Evolutionary conservation across 2,329 filamentous ascomycete genomes (phyloP), one percentile per base, ranked within the genome.

Genomic region (Trichophyton benhamiae): DNA sequence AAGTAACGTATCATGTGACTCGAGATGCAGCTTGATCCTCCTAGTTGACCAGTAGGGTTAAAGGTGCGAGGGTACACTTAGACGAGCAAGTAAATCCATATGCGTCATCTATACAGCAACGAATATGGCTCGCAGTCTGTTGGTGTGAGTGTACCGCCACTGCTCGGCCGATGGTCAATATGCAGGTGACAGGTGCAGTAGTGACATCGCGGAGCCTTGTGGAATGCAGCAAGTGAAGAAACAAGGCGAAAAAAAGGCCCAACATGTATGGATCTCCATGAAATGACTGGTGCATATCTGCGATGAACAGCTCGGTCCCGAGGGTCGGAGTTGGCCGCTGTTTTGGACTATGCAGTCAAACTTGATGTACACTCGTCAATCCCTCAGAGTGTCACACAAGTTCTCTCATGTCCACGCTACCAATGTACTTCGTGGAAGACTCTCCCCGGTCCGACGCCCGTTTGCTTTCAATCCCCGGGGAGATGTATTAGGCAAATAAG

Each of bases 21-120:
- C 13, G 30, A 36, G 15, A 11, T 55, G 49, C 49, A 55, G 49
- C 27, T 49, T 7, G 46, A 30, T 49, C 46, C 6, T 49, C 46
- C 17, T 55, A 27, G 8, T 36, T 7, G 15, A 15, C 49, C 27
- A 15, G 20, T 55, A 55, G 33, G n/a, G 15, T 44, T 8, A 8
- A n/a, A 44, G 41, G 33, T 38, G 33, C 3, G 33, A 38, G 38
- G 13, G 27, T 17, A n/a, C n/a, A 55, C 27, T 3, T 36, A 55
- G 30, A 36, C n/a, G 27, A 55, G 27, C 9, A 55, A 55, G 8
- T 9, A 38, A 11, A 55, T 25, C 27, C 6, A 27, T 27, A 36
- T n/a, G 49, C 49, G 49, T 55, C 49, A 55, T 55, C 25, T 55
- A 55, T 55, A 36, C 49, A 7, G 20, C n/a, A 55, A 55, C 49